phyloP scores from a whole-genome alignment of 306 rosid genomes.

The Morella rubra region DNA sequence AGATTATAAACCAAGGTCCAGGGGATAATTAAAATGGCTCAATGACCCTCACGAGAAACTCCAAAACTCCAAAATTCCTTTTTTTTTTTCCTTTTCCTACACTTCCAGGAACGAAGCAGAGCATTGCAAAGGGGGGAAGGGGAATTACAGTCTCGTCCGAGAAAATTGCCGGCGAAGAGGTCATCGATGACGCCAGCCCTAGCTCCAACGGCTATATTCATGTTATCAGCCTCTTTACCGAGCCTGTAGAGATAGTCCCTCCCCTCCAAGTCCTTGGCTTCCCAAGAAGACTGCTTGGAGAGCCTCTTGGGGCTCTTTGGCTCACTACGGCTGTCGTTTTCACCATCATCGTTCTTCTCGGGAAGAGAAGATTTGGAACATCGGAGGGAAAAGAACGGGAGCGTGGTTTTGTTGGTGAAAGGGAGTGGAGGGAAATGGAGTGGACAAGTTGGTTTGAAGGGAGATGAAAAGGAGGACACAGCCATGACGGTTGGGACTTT shows the following conservation, averaged over 20 bases:
- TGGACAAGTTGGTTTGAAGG: not conserved
- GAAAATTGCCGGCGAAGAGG: constrained; percentile 79
- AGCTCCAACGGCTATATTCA: constrained; percentile 97
- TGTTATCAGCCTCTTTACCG: constrained; percentile 85
- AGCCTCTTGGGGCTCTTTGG: constrained; percentile 41
- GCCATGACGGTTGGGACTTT: constrained; percentile 26
- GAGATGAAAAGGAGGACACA: constrained; percentile 6
- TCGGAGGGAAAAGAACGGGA: constrained; percentile 24
- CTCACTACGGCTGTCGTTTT: not conserved
- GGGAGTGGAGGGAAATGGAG: constrained; percentile 7
- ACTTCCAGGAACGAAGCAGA: not conserved
- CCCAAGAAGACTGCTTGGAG: constrained; percentile 89
- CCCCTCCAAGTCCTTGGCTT: constrained; percentile 72
- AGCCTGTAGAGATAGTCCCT: constrained; percentile 80
- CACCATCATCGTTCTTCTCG: constrained; percentile 13
- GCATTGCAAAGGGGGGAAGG: not conserved
- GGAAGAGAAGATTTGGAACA: constrained; percentile 33
- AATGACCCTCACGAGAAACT: not conserved
- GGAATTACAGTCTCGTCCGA: constrained; percentile 71
- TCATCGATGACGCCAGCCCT: constrained; percentile 81
- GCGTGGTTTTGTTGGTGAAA: not conserved
- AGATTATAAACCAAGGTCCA: not conserved
- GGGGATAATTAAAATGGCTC: not conserved
- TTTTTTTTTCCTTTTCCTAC: not conserved
- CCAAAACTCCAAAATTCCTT: not conserved